Evolutionary conservation across 2,329 filamentous ascomycete genomes (phyloP).

Genomic region (Alternaria alternata): DNA sequence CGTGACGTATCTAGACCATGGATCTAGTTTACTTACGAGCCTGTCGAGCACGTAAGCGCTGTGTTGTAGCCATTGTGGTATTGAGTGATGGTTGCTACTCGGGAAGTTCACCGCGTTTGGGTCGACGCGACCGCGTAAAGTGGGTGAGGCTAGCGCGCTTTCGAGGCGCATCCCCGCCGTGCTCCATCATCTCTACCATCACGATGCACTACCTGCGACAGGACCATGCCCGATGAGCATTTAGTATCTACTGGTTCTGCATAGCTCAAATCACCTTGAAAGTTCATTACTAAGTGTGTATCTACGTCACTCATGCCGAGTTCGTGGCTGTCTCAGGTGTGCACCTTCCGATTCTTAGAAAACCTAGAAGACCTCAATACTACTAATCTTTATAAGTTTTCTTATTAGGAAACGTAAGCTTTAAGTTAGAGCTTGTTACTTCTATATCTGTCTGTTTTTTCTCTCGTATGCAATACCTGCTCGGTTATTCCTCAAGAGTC

Average conservation of each 20-base stretch:
- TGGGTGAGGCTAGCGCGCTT: constrained; percentile 16
- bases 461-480: background rate
- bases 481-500: constrained; percentile 20
- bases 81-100: constrained; percentile 9
- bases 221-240: background rate
- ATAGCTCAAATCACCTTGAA: too few relatives aligned
- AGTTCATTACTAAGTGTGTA: too few relatives aligned
- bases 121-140: constrained; percentile 20
- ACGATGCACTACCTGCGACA: background rate
- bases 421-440: too few relatives aligned
- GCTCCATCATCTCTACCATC: background rate
- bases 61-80: constrained; percentile 20
- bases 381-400: too few relatives aligned
- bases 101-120: constrained; percentile 10
- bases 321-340: too few relatives aligned
- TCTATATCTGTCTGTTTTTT: too few relatives aligned
- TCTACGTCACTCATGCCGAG: too few relatives aligned
- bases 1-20: background rate
- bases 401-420: too few relatives aligned
- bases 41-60: constrained; percentile 41
- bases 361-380: too few relatives aligned
- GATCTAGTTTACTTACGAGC: constrained; percentile 36
- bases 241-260: too few relatives aligned
- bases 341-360: too few relatives aligned
- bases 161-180: constrained; percentile 9